phyloP scores from a whole-genome alignment of 148 eudicot genomes.

The Vaccinium myrtillus region DNA sequence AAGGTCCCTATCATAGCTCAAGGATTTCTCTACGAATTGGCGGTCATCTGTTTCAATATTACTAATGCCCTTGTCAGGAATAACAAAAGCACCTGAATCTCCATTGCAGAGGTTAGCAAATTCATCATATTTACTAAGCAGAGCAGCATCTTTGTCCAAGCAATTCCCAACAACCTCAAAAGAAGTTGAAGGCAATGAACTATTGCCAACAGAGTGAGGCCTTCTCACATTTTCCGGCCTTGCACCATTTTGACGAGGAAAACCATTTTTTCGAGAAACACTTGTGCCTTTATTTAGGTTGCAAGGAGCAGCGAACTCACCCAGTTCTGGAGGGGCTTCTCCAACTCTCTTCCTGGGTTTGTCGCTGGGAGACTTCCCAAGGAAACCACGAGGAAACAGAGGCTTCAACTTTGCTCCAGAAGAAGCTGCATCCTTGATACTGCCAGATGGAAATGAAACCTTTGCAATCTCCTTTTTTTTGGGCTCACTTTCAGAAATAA shows the following conservation, averaged over 20 bases:
- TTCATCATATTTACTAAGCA: neutral
- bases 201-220: neutral
- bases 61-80: neutral
- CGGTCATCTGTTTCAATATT: neutral
- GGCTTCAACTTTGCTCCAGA: slow-evolving; percentile 31
- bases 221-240: neutral
- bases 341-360: slow-evolving; percentile 13
- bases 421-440: slow-evolving; percentile 1
- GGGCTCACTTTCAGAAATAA: slow-evolving; percentile 4
- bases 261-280: neutral
- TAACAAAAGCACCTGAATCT: slow-evolving; percentile 1
- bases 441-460: neutral
- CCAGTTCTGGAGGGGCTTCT: slow-evolving; percentile 9
- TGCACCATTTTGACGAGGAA: slow-evolving; percentile 7
- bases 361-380: slow-evolving; percentile 20
- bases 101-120: slow-evolving; percentile 11
- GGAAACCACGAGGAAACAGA: slow-evolving; percentile 35
- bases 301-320: neutral
- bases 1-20: neutral
- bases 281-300: neutral
- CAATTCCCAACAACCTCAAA: slow-evolving; percentile 10
- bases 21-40: neutral
- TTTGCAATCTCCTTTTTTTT: neutral
- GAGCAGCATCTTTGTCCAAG: neutral
- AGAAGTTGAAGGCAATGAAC: neutral